phyloP scores from a whole-genome alignment of 2,329 filamentous ascomycete species.

The Ophiocordyceps camponoti-rufipedis region DNA sequence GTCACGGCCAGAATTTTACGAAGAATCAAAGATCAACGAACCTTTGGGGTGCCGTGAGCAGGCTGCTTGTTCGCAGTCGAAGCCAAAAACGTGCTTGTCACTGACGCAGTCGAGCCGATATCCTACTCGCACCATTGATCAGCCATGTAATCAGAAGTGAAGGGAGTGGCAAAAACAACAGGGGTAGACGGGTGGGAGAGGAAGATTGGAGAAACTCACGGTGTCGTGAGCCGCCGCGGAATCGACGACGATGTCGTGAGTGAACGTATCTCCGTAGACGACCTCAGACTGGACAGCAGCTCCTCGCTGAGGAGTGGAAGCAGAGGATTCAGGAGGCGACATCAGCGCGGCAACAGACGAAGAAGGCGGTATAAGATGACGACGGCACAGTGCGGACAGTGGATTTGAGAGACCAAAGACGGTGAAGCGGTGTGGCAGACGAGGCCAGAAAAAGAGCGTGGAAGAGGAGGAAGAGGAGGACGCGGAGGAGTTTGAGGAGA shows the following conservation, averaged over 20 bases:
- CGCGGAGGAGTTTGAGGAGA: neutral
- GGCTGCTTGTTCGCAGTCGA: slow-evolving; percentile 34
- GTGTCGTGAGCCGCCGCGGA: slow-evolving; percentile 3
- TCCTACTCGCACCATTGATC: slow-evolving; percentile 5
- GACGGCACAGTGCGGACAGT: slow-evolving; percentile 12
- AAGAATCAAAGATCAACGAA: slow-evolving; percentile 7
- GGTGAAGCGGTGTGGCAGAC: slow-evolving; percentile 7
- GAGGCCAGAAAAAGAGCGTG: slow-evolving; percentile 1
- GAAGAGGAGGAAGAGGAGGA: slow-evolving; percentile 1
- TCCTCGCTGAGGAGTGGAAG: slow-evolving; percentile 10
- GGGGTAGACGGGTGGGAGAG: neutral
- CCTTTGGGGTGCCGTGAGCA: slow-evolving; percentile 36
- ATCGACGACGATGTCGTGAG: slow-evolving; percentile 3
- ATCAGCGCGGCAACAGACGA: slow-evolving; percentile 6
- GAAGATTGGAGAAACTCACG: slow-evolving; percentile 4
- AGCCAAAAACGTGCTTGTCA: slow-evolving; percentile 25
- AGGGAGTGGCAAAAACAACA: neutral
- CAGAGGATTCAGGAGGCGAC: slow-evolving; percentile 11
- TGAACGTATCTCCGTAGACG: slow-evolving; percentile 7
- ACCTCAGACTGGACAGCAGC: slow-evolving; percentile 3
- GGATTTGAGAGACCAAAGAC: slow-evolving; percentile 11
- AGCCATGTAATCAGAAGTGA: neutral
- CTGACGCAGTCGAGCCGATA: slow-evolving; percentile 3
- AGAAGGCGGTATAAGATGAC: slow-evolving; percentile 7
- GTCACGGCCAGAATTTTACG: neutral